A percentile compares a stretch with the other conserved stretches of the same genome.
Evolutionary conservation across 352 stramenopile species (phyloP).

Genomic region (Pythium grandisporangium): DNA sequence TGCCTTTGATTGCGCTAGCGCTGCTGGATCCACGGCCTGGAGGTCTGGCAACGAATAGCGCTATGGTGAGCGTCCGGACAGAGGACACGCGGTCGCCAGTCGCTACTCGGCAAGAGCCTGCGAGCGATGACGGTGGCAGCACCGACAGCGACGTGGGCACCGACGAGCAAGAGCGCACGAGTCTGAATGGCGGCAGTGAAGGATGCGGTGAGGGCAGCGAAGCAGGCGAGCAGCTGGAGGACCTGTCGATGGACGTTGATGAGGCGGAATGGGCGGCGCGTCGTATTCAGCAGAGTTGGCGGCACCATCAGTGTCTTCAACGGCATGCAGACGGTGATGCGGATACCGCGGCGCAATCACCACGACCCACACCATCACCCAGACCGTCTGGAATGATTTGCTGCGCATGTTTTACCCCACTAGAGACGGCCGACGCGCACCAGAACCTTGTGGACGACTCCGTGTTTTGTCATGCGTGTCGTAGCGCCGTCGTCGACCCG

Average conservation of each 20-base stretch:
- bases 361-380: not conserved
- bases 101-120: no score
- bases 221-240: not conserved
- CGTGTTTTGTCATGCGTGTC: constrained; percentile 3
- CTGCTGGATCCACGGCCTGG: no score
- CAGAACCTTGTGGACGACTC: not conserved
- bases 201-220: no score
- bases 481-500: not conserved
- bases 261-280: constrained; percentile 2
- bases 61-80: no score
- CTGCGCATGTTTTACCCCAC: constrained; percentile 5
- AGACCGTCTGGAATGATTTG: not conserved
- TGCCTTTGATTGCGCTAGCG: no score
- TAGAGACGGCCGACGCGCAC: not conserved
- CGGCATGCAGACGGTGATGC: not conserved
- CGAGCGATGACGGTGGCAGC: no score
- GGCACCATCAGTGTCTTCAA: no score
- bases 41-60: no score
- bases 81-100: no score
- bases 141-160: not conserved
- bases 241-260: not conserved
- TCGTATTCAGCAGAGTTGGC: constrained; percentile 2
- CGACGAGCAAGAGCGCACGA: not conserved
- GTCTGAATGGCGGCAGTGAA: no score
- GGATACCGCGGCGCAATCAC: not conserved